phyloP scores from a whole-genome alignment of 2,329 filamentous ascomycete species.

The Pseudopithomyces maydicus region DNA sequence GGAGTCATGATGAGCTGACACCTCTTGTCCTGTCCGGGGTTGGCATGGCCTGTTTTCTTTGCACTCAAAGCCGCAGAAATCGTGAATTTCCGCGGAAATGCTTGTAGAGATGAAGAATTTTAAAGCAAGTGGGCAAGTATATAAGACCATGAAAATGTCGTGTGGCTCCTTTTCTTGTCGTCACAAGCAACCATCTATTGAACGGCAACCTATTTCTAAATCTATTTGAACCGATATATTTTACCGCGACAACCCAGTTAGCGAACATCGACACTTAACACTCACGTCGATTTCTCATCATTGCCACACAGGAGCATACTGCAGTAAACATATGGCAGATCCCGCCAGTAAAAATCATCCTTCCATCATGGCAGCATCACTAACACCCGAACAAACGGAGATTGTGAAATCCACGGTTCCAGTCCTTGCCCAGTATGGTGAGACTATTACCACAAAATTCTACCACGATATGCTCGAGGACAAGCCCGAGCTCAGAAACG shows the following conservation, averaged over 20 bases:
- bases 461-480: conserved; percentile 71
- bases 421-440: conserved; percentile 69
- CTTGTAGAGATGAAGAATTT: neutral
- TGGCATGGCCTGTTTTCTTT: neutral
- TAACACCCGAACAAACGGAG: conserved; percentile 66
- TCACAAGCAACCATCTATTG: neutral
- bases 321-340: neutral
- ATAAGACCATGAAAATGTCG: neutral
- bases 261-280: neutral
- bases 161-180: neutral
- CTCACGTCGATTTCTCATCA: neutral
- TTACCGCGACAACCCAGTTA: neutral
- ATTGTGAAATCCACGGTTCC: conserved; percentile 75
- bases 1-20: conserved; percentile 5
- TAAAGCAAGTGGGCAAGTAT: neutral
- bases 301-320: neutral
- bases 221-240: neutral
- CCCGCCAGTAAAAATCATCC: neutral
- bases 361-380: conserved; percentile 39
- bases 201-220: neutral
- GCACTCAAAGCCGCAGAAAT: neutral
- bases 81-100: conserved; percentile 6
- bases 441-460: conserved; percentile 71
- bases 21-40: neutral
- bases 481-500: conserved; percentile 68